Evolutionary conservation across 1,284 basidiomycete genomes (phyloP).

Genomic region (Ceratobasidium sp.): DNA sequence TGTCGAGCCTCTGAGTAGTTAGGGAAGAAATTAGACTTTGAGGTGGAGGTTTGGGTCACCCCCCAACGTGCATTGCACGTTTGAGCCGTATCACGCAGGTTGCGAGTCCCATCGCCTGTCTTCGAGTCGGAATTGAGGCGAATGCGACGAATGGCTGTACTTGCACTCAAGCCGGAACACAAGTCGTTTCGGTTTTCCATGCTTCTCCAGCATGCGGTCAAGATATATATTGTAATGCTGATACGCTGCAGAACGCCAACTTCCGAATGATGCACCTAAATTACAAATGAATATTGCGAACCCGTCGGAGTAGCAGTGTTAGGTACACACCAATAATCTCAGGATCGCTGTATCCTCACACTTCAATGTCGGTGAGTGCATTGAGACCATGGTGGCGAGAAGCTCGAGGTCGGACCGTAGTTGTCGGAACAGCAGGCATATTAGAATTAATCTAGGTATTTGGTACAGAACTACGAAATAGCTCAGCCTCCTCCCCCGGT

Average conservation of each 20-base stretch:
- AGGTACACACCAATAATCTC: neutral
- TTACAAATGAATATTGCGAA: neutral
- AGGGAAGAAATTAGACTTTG: neutral
- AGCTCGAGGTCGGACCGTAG: neutral
- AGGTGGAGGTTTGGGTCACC: neutral
- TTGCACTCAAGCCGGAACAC: neutral
- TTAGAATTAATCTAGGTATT: too few species aligned
- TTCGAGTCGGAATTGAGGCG: neutral
- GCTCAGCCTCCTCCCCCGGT: neutral
- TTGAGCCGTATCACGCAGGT: neutral
- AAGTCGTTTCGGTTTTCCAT: neutral
- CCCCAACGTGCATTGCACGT: constrained; percentile 11
- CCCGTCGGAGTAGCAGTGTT: neutral
- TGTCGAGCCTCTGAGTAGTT: too few species aligned
- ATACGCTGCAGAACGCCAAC: constrained; percentile 2
- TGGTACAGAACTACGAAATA: too few species aligned
- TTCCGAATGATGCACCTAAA: neutral
- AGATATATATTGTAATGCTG: neutral
- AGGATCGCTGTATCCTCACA: neutral
- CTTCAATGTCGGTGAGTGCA: neutral
- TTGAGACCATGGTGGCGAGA: neutral
- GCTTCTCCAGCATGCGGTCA: neutral
- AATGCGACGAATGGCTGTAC: neutral
- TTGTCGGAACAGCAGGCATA: too few species aligned
- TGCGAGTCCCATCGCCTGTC: too few species aligned